phyloP scores from a whole-genome alignment of 768 basidiomycete genomes.

The Sporobolomyces phaffii region DNA sequence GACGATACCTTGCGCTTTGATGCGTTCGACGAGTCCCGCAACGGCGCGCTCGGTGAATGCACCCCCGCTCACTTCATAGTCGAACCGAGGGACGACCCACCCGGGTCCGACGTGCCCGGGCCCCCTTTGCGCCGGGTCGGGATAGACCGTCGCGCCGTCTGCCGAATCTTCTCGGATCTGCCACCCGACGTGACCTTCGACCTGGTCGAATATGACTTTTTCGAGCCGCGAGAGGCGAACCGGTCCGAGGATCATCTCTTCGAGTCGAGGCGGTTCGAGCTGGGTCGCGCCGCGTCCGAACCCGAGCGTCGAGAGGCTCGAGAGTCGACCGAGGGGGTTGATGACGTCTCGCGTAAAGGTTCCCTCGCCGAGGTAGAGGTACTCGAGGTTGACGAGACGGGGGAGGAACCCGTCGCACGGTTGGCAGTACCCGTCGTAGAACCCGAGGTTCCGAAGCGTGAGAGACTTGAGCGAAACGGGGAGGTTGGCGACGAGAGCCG shows the following conservation, averaged over 20 bases:
- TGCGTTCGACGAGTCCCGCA: neutral
- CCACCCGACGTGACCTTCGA: constrained; percentile 9
- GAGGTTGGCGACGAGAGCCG: neutral
- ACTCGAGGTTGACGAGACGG: constrained; percentile 4
- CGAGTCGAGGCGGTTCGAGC: neutral
- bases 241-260: neutral
- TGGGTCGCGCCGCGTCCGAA: constrained; percentile 1
- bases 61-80: too few relatives aligned
- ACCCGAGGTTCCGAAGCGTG: neutral
- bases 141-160: neutral
- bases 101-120: neutral
- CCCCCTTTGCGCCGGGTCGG: neutral
- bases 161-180: neutral
- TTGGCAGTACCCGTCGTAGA: neutral
- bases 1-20: neutral
- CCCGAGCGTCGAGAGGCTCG: constrained; percentile 6
- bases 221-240: neutral
- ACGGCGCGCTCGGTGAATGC: neutral
- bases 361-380: constrained; percentile 16
- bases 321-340: neutral
- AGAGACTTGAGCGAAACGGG: neutral
- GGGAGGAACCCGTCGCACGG: neutral
- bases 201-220: constrained; percentile 5
- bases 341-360: neutral
- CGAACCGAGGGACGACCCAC: neutral